Conservation (phyloP, 2,329 filamentous ascomycete genomes). For the Phialophora tarda region DNA sequence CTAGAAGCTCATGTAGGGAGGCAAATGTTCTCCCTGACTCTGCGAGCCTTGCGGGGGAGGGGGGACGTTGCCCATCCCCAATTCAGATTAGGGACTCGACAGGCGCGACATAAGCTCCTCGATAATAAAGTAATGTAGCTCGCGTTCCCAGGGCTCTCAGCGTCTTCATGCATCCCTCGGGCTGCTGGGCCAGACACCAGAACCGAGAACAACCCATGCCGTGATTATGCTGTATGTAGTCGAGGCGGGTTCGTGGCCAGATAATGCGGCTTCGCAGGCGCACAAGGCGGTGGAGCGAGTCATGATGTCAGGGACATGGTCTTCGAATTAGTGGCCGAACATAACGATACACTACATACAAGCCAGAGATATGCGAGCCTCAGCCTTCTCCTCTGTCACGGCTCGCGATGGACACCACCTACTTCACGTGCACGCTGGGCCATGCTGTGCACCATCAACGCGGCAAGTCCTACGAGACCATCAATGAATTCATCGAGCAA, state of each 20-base stretch:
- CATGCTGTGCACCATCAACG: slow-evolving; percentile 54
- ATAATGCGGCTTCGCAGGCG: neutral
- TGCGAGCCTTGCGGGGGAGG: too few relatives aligned
- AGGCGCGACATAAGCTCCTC: too few relatives aligned
- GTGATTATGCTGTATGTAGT: too few relatives aligned
- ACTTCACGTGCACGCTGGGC: slow-evolving; percentile 67
- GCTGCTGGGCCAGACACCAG: too few relatives aligned
- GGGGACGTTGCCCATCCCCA: too few relatives aligned
- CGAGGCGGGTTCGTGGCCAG: neutral
- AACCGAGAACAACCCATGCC: too few relatives aligned
- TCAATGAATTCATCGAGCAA: slow-evolving; percentile 58
- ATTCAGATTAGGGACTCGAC: too few relatives aligned
- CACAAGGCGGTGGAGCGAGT: neutral
- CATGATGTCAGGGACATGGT: slow-evolving; percentile 8
- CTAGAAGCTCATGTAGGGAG: too few relatives aligned
- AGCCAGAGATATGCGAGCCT: neutral
- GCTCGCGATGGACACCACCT: slow-evolving; percentile 47
- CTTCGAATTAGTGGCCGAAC: neutral
- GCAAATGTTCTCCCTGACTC: too few relatives aligned
- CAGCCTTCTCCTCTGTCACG: neutral
- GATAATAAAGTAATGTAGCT: too few relatives aligned
- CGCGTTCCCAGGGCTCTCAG: too few relatives aligned
- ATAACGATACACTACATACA: neutral
- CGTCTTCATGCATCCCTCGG: too few relatives aligned
- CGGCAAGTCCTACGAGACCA: slow-evolving; percentile 46